Evolutionary conservation across 208 protist genomes (phyloP), one percentile per base, ranked within the genome.

Genomic region (Trypanosoma melophagium): DNA sequence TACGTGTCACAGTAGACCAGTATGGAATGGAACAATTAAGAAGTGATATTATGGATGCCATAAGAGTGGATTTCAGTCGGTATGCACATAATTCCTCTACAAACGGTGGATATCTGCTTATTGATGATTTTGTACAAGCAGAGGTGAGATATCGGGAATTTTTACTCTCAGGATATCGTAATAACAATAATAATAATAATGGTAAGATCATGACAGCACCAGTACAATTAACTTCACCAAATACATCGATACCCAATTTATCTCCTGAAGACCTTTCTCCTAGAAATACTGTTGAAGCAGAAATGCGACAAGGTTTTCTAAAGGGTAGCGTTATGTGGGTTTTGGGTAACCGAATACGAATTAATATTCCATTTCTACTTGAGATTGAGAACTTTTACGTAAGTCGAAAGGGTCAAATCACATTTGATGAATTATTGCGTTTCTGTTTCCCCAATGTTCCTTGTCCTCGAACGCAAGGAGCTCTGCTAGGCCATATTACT

Each of bases 351-450:
- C 21, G 56, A 13, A 70, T 75, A 38, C 69, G 54, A 9, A 25
- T 75, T 25, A 69, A 40, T 52, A 55, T 75, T 45, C 51, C 58
- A 17, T 53, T 63, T 38, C 50, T 75, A 49, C 5, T 25, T 31
- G 69, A 63, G 24, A 60, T 75, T 57, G 69, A 75, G 42, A 60
- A 52, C 4, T 69, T 75, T 57, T 60, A 68, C 38, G 60, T 51
- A 1, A 40, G 22, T 24, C 14, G 41, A 22, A 52, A 61, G 35
- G 69, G 69, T 50, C 54, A 45, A 14, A 50, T 75, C 8, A 59
- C 61, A 17, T 57, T 75, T 63, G 61, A 75, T 40, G 61, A 75
- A 25, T 45, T 69, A 9, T 31, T 69, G 17, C 60, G 60, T 21
- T 68, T 69, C 38, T 75, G 54, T 50, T 75, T 69, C 31, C 69